These are phyloP conservation scores for Sarocladium kiliense DNA, from an alignment of 2,329 filamentous ascomycete genomes.

Conservation along the genomic window DNA sequence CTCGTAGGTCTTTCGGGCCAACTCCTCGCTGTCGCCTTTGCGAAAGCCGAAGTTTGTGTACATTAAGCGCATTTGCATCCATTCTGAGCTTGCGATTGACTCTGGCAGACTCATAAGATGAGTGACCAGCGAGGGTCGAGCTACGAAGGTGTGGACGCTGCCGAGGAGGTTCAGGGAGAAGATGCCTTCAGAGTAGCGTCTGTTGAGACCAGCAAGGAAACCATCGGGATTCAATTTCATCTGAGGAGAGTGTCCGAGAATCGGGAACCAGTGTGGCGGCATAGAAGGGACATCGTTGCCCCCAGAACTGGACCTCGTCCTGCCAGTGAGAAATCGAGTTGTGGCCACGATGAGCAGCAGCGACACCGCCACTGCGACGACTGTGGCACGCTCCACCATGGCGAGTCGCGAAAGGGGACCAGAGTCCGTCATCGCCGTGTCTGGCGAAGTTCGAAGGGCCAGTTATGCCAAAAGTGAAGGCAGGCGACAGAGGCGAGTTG, in stretches of 20 bases:
- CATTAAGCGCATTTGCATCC: constrained; percentile 21
- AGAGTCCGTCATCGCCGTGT: background rate
- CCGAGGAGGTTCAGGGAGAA: constrained; percentile 30
- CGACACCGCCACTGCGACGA: constrained; percentile 8
- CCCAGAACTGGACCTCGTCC: constrained; percentile 40
- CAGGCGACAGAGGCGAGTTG: no score
- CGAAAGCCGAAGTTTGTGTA: constrained; percentile 27
- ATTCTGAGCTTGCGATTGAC: constrained; percentile 20
- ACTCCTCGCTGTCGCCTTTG: constrained; percentile 13
- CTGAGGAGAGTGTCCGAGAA: constrained; percentile 29
- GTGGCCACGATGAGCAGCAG: constrained; percentile 5
- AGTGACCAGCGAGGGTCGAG: constrained; percentile 23
- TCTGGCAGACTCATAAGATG: constrained; percentile 24
- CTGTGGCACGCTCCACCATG: background rate
- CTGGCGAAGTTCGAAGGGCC: background rate
- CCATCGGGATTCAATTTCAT: constrained; percentile 22
- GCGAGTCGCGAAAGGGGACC: background rate
- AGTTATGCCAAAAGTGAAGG: no score
- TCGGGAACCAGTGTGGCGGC: constrained; percentile 30
- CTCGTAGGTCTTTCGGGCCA: background rate
- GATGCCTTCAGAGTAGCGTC: constrained; percentile 26
- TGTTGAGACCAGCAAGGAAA: constrained; percentile 25
- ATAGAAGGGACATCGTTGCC: constrained; percentile 18
- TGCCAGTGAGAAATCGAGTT: constrained; percentile 43
- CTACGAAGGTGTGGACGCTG: constrained; percentile 27